Conservation (phyloP, 1,284 basidiomycete genomes). For the Moesziomyces aphidis region DNA sequence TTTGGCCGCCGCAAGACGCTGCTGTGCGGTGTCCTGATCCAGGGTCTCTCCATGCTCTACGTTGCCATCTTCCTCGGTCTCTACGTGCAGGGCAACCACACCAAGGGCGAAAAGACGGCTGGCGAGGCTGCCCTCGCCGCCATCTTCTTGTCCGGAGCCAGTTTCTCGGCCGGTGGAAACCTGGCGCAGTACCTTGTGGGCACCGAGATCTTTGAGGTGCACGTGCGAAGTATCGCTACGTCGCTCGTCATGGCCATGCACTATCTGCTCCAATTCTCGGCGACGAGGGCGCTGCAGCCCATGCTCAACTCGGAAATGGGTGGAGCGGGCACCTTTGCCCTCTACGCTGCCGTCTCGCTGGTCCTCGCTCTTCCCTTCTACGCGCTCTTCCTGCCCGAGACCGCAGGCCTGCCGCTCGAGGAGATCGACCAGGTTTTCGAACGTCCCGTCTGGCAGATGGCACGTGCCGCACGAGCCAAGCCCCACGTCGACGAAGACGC, state of each 20-base stretch:
- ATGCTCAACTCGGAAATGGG: conserved; percentile 38
- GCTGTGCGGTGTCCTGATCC: conserved; percentile 16
- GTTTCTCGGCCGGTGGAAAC: conserved; percentile 33
- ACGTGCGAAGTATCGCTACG: conserved; percentile 21
- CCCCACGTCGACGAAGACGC: conserved; percentile 3
- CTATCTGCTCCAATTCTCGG: conserved; percentile 24
- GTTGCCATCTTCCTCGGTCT: conserved; percentile 31
- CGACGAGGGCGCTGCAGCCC: conserved; percentile 20
- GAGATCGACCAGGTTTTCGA: conserved; percentile 32
- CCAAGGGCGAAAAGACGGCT: conserved; percentile 16
- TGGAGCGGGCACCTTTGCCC: conserved; percentile 26
- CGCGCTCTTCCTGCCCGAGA: conserved; percentile 36
- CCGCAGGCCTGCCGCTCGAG: conserved; percentile 29
- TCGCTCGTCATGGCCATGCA: conserved; percentile 34
- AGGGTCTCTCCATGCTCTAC: conserved; percentile 34
- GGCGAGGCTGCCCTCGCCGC: conserved; percentile 23
- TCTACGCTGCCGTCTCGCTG: conserved; percentile 26
- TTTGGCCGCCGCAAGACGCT: conserved; percentile 32
- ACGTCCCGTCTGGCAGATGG: conserved; percentile 20
- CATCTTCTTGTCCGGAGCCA: conserved; percentile 33
- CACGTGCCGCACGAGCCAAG: conserved; percentile 3
- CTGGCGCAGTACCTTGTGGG: conserved; percentile 33
- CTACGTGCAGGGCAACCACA: conserved; percentile 24
- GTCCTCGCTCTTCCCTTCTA: conserved; percentile 28
- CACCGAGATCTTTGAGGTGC: conserved; percentile 32